These are phyloP conservation scores for Dothideomycetes sp. DNA, from an alignment of 2,329 filamentous ascomycete genomes.

Conservation along the genomic window DNA sequence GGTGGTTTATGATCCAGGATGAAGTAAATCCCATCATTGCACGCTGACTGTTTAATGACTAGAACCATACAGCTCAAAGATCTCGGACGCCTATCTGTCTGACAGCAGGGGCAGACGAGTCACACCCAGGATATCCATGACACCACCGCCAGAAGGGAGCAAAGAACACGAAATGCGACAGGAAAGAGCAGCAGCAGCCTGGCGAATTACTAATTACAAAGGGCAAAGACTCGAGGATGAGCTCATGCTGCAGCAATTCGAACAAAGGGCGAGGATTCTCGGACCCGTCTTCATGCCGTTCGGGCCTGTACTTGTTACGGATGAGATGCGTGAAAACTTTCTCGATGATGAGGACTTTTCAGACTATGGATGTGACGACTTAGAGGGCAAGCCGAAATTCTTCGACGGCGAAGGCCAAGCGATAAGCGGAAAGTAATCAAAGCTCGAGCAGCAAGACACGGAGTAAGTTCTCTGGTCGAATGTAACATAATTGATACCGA, in stretches of 20 bases:
- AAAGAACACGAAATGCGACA: slow-evolving; percentile 10
- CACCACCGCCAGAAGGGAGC: not conserved
- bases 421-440: too few species aligned
- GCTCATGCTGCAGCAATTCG: slow-evolving; percentile 40
- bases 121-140: slow-evolving; percentile 29
- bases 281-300: slow-evolving; percentile 46
- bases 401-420: too few species aligned
- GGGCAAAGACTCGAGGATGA: slow-evolving; percentile 19
- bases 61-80: slow-evolving; percentile 29
- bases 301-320: slow-evolving; percentile 45
- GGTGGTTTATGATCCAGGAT: slow-evolving; percentile 40
- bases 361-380: too few species aligned
- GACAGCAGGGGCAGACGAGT: slow-evolving; percentile 38
- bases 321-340: slow-evolving; percentile 41
- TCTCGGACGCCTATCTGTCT: slow-evolving; percentile 40
- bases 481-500: not conserved
- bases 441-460: too few species aligned
- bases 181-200: slow-evolving; percentile 4
- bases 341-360: slow-evolving; percentile 41
- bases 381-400: too few species aligned
- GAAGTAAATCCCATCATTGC: slow-evolving; percentile 8
- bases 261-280: slow-evolving; percentile 41
- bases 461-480: too few species aligned
- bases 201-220: slow-evolving; percentile 28
- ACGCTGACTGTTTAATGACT: slow-evolving; percentile 5